Conservation (phyloP, 2,329 filamentous ascomycete species). For the Penicillium sp. region DNA sequence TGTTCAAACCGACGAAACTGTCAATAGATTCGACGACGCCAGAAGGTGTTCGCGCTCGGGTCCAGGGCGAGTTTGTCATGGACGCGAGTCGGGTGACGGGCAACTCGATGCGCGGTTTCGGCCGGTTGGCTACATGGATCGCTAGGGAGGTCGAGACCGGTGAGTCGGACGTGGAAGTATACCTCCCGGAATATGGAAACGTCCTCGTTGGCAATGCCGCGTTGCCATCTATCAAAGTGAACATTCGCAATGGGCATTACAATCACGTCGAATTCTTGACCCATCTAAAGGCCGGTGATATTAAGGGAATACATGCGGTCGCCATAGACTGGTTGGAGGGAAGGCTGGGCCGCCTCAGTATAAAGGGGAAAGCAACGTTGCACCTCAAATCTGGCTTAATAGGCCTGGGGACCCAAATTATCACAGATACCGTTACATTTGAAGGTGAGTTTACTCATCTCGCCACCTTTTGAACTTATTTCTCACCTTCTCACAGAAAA, state of each 20-base stretch:
- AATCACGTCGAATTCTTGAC: constrained; percentile 75
- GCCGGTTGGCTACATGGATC: constrained; percentile 73
- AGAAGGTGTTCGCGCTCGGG: constrained; percentile 68
- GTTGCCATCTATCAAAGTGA: constrained; percentile 69
- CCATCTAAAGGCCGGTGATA: constrained; percentile 68
- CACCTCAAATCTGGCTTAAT: constrained; percentile 73
- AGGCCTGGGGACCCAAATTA: constrained; percentile 67
- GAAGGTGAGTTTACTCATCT: constrained; percentile 63
- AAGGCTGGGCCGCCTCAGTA: constrained; percentile 62
- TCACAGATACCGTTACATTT: constrained; percentile 71
- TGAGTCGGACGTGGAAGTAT: constrained; percentile 67
- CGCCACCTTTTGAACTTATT: constrained; percentile 40
- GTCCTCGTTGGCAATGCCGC: constrained; percentile 69
- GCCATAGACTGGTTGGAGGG: constrained; percentile 87
- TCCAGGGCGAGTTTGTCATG: constrained; percentile 76
- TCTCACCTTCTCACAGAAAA: constrained; percentile 33
- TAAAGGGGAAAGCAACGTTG: constrained; percentile 69
- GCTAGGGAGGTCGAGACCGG: constrained; percentile 70
- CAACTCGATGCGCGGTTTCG: constrained; percentile 66
- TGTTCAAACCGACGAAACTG: constrained; percentile 76
- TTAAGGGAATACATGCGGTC: constrained; percentile 70
- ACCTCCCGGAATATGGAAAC: constrained; percentile 76
- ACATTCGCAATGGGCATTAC: constrained; percentile 69
- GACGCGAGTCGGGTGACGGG: constrained; percentile 72
- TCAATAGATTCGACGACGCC: constrained; percentile 80